Percentiles rank a stretch among this genome's conserved stretches.
phyloP scores from a whole-genome alignment of 345 rosid genomes.

The Camelina laxa region DNA sequence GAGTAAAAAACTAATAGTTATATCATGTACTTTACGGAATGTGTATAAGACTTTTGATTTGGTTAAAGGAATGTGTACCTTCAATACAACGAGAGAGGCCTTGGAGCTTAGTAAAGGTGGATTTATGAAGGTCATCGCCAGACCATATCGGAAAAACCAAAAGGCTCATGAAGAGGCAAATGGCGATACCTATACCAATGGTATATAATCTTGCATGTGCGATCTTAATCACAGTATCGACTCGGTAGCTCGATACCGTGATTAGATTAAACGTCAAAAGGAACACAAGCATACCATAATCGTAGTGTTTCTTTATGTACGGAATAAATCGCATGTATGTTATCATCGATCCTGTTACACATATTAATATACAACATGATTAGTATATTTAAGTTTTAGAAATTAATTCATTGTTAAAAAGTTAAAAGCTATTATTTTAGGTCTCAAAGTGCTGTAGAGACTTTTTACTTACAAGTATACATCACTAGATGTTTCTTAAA shows the following conservation, averaged over 20 bases:
- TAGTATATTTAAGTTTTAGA: neutral
- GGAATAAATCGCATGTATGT: conserved; percentile 86
- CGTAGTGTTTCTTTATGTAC: conserved; percentile 74
- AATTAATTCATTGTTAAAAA: neutral
- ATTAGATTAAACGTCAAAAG: conserved; percentile 83
- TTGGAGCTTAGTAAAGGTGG: conserved; percentile 67
- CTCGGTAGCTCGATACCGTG: conserved; percentile 76
- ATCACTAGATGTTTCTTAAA: too few species aligned
- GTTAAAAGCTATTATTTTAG: too few species aligned
- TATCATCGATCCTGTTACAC: conserved; percentile 61
- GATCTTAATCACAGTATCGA: conserved; percentile 55
- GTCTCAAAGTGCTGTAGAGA: too few species aligned
- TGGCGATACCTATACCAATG: conserved; percentile 72
- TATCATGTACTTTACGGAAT: neutral
- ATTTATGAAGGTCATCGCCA: conserved; percentile 77
- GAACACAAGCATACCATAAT: conserved; percentile 85
- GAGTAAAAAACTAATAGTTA: neutral
- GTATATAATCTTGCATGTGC: conserved; percentile 68
- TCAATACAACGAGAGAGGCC: conserved; percentile 70
- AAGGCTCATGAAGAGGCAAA: conserved; percentile 75
- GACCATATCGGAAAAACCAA: conserved; percentile 83
- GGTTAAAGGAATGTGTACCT: conserved; percentile 48
- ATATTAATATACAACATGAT: neutral
- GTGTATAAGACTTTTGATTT: neutral
- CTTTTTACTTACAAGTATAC: too few species aligned